Evolutionary conservation across 169 alveolate genomes (phyloP).

Genomic region (Plasmodium knowlesi): DNA sequence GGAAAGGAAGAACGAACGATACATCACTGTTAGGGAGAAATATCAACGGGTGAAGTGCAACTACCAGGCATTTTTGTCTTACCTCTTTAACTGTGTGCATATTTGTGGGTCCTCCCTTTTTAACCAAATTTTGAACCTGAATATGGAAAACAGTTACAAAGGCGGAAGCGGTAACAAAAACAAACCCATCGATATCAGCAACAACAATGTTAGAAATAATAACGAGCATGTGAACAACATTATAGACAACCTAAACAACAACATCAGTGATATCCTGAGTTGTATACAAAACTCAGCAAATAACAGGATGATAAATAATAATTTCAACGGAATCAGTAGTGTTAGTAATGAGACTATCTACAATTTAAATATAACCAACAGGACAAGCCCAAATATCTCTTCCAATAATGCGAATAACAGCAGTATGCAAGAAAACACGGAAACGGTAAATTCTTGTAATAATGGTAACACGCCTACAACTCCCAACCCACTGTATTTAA

Average conservation of each 20-base stretch:
- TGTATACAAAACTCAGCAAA: constrained; percentile 68
- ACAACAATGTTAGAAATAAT: constrained; percentile 33
- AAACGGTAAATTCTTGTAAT: constrained; percentile 35
- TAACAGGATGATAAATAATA: constrained; percentile 33
- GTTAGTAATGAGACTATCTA: constrained; percentile 66
- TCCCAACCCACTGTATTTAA: constrained; percentile 21
- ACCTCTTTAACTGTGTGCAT: constrained; percentile 48
- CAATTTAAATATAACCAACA: constrained; percentile 46
- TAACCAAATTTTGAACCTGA: constrained; percentile 36
- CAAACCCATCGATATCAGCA: constrained; percentile 31
- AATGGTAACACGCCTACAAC: neutral
- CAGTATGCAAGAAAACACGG: constrained; percentile 50
- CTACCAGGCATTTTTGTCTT: constrained; percentile 34
- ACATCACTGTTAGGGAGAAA: neutral
- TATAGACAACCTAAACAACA: constrained; percentile 46
- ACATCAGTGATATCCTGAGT: constrained; percentile 45
- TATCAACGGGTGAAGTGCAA: constrained; percentile 25
- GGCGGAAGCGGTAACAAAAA: constrained; percentile 4
- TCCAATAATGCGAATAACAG: constrained; percentile 47
- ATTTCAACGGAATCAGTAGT: constrained; percentile 42
- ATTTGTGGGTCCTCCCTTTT: constrained; percentile 62
- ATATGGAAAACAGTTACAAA: constrained; percentile 13
- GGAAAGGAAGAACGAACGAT: neutral
- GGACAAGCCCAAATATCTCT: constrained; percentile 34
- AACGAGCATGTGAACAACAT: constrained; percentile 62